Evolutionary conservation across 1,139 yeast genomes (phyloP).

Genomic region (Candida buenavistaensis): DNA sequence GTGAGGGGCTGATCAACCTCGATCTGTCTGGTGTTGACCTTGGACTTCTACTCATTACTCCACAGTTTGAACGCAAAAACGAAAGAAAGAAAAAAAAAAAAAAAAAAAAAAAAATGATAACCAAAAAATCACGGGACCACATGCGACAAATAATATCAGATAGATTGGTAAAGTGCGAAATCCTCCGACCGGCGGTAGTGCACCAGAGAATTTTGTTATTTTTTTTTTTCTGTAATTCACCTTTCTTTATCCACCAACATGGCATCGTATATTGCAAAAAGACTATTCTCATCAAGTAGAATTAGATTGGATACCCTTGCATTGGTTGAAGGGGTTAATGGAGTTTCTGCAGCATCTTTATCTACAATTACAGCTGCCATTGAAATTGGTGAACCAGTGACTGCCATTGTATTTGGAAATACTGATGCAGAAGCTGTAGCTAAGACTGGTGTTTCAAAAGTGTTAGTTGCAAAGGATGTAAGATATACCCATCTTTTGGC

Average conservation of each 20-base stretch:
- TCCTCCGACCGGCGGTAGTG: too few species aligned
- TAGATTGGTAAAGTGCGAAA: too few species aligned
- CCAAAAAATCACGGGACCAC: too few species aligned
- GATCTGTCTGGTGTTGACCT: slow-evolving; percentile 6
- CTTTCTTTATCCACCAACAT: slow-evolving; percentile 1
- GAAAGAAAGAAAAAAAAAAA: background rate
- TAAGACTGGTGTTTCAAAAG: slow-evolving; percentile 43
- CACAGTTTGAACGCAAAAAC: background rate
- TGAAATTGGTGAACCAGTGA: slow-evolving; percentile 61
- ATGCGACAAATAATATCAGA: too few species aligned
- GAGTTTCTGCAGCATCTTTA: slow-evolving; percentile 65
- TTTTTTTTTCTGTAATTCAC: background rate
- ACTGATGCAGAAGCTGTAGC: slow-evolving; percentile 45
- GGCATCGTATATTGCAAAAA: slow-evolving; percentile 16
- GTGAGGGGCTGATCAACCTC: slow-evolving; percentile 26
- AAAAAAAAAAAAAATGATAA: too few species aligned
- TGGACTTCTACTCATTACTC: slow-evolving; percentile 2
- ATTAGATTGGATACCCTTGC: slow-evolving; percentile 57
- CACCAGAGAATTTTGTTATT: background rate
- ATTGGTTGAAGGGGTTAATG: slow-evolving; percentile 61
- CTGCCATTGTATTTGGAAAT: slow-evolving; percentile 62
- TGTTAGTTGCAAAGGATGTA: slow-evolving; percentile 50
- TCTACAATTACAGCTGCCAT: slow-evolving; percentile 67
- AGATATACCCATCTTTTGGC: slow-evolving; percentile 61
- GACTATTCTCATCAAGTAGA: slow-evolving; percentile 31